Conservation (phyloP, 2,329 filamentous ascomycete species). For the Exophiala lecanii-corni region DNA sequence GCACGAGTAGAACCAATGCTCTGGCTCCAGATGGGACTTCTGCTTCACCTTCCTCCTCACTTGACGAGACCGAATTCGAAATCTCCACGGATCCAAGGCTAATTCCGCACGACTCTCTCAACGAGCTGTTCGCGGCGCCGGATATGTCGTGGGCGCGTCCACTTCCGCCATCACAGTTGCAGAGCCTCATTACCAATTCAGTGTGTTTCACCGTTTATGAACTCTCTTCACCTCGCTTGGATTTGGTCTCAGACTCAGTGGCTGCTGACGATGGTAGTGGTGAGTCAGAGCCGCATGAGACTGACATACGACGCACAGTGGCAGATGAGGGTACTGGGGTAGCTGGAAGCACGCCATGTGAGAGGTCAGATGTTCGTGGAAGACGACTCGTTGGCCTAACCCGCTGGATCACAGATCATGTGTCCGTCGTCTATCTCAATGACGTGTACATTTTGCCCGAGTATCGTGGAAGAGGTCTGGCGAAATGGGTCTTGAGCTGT, state of each 20-base stretch:
- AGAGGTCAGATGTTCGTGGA: constrained; percentile 31
- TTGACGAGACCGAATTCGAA: constrained; percentile 34
- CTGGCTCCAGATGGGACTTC: no score
- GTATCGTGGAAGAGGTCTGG: constrained; percentile 59
- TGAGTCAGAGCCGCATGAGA: no score
- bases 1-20: no score
- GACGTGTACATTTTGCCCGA: constrained; percentile 62
- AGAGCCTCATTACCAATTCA: constrained; percentile 54
- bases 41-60: no score
- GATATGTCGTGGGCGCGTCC: constrained; percentile 58
- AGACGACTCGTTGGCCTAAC: constrained; percentile 47
- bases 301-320: no score
- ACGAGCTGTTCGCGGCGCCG: constrained; percentile 53
- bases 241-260: background rate
- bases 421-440: constrained; percentile 64
- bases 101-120: constrained; percentile 52
- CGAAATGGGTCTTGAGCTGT: constrained; percentile 59
- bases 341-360: background rate
- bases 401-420: constrained; percentile 63
- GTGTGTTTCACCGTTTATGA: constrained; percentile 57
- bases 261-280: constrained; percentile 3
- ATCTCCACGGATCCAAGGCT: constrained; percentile 58
- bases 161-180: constrained; percentile 47
- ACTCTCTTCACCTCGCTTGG: background rate
- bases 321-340: background rate